A percentile compares a stretch with the other conserved stretches of the same genome.
Conservation (phyloP, 169 alveolate genomes). For the Pseudocohnilembus persalinus region DNA sequence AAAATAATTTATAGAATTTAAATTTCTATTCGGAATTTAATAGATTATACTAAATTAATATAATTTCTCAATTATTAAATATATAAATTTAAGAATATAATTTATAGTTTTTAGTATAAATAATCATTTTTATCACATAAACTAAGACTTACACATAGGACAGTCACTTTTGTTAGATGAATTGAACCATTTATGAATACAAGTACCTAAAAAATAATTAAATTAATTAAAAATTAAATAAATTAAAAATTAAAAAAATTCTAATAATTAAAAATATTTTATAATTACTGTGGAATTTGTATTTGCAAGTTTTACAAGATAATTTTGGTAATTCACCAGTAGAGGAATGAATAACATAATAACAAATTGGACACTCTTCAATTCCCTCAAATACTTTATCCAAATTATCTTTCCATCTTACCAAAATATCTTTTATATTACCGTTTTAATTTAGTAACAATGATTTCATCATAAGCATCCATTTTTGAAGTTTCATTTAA, state of each 20-base stretch:
- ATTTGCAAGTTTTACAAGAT: conserved; percentile 74
- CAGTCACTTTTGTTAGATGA: conserved; percentile 44
- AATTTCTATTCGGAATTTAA: too few relatives aligned
- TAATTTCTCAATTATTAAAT: too few relatives aligned
- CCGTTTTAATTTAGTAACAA: conserved; percentile 53
- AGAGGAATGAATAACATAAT: conserved; percentile 53
- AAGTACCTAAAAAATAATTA: not conserved
- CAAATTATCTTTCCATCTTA: conserved; percentile 64
- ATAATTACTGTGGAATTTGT: conserved; percentile 63
- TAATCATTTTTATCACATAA: conserved; percentile 21
- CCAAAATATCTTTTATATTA: conserved; percentile 53
- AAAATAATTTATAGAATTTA: too few relatives aligned
- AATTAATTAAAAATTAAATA: too few relatives aligned
- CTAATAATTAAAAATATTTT: not conserved
- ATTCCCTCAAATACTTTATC: conserved; percentile 71
- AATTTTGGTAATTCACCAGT: conserved; percentile 66
- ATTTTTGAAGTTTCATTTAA: conserved; percentile 56
- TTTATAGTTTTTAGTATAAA: conserved; percentile 9
- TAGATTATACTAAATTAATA: too few relatives aligned
- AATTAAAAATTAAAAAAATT: too few relatives aligned
- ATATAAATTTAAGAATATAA: too few relatives aligned
- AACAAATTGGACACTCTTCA: conserved; percentile 76
- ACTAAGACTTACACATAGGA: conserved; percentile 44
- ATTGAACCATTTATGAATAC: conserved; percentile 48
- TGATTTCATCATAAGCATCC: conserved; percentile 59